These are phyloP conservation scores for Fusarium foetens DNA, from an alignment of 2,329 filamentous ascomycete species.

Conservation along the genomic window DNA sequence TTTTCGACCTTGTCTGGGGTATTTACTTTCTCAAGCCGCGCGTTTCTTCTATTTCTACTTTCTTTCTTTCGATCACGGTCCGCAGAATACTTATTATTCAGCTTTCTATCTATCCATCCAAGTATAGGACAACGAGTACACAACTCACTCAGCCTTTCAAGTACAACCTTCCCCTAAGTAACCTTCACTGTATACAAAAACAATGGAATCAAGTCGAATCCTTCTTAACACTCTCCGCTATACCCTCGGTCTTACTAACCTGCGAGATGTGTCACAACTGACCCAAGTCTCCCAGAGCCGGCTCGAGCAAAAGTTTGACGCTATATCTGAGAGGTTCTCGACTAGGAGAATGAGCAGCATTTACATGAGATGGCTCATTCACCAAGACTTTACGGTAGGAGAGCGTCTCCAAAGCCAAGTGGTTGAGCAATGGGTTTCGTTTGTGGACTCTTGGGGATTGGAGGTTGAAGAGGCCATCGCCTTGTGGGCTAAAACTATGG, in stretches of 20 bases:
- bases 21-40: background rate
- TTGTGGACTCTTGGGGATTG: background rate
- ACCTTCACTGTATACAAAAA: background rate
- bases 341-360: conserved; percentile 36
- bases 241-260: conserved; percentile 38
- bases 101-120: background rate
- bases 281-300: conserved; percentile 40
- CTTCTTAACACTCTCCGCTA: conserved; percentile 38
- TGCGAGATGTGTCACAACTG: conserved; percentile 38
- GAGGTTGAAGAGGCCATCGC: background rate
- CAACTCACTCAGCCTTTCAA: background rate
- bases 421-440: background rate
- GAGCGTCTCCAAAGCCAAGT: background rate
- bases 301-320: conserved; percentile 36
- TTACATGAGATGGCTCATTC: conserved; percentile 45
- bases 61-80: background rate
- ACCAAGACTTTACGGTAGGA: conserved; percentile 4
- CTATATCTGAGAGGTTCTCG: conserved; percentile 15
- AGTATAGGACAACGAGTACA: background rate
- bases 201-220: conserved; percentile 32
- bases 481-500: background rate
- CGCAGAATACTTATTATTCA: background rate
- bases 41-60: background rate
- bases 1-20: background rate
- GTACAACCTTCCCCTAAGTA: background rate